phyloP scores from a whole-genome alignment of 495 filamentous ascomycete genomes.

The Tetracladium marchalianum region DNA sequence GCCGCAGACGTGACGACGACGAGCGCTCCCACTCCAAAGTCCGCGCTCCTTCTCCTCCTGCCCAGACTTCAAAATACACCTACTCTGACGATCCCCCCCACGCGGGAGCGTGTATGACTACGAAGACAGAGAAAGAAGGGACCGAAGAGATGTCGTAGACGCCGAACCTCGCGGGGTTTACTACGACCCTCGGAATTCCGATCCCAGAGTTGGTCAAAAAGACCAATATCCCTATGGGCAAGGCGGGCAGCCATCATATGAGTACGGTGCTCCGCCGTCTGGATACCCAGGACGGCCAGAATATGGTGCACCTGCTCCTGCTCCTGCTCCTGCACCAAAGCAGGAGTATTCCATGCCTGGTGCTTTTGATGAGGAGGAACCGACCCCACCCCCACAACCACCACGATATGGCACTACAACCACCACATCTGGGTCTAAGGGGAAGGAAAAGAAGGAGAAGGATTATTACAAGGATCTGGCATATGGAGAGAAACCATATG shows the following conservation, averaged over 20 bases:
- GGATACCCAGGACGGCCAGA: no score
- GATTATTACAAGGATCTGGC: conserved; percentile 13
- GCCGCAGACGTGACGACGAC: conserved; percentile 12
- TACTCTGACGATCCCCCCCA: not conserved
- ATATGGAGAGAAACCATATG: not conserved
- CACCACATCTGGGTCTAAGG: conserved; percentile 3
- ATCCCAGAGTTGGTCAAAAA: no score
- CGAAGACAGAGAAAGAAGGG: conserved; percentile 9
- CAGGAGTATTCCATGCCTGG: conserved; percentile 10
- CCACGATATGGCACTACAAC: no score
- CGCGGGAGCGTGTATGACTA: conserved; percentile 12
- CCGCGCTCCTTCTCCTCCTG: conserved; percentile 8
- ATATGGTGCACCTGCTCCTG: not conserved
- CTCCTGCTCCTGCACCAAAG: not conserved
- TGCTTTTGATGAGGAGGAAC: conserved; percentile 7
- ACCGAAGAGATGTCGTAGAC: conserved; percentile 2
- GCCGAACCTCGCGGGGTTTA: not conserved
- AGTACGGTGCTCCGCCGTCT: no score
- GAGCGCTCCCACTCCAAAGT: conserved; percentile 1
- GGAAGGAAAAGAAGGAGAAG: conserved; percentile 9
- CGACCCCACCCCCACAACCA: no score
- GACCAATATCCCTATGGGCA: no score
- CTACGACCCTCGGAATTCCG: no score
- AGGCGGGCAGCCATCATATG: no score
- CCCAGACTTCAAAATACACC: not conserved